phyloP scores from a whole-genome alignment of 257 asterid genomes.

The Avicennia marina region DNA sequence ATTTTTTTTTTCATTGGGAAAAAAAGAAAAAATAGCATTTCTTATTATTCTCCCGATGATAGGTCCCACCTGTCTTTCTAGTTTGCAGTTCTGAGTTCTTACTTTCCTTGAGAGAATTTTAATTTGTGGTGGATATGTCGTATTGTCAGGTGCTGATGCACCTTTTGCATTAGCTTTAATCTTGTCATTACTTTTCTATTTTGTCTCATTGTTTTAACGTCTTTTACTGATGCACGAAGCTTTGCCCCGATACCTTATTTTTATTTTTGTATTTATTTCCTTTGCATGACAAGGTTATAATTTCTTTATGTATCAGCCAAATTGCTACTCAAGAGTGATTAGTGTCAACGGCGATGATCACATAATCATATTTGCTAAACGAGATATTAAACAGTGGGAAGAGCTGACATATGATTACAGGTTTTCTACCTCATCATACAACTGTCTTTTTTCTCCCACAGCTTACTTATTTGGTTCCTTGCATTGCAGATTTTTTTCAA shows the following conservation, averaged over 20 bases:
- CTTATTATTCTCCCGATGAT: too few species aligned
- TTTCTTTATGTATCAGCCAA: constrained; percentile 62
- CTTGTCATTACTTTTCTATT: too few species aligned
- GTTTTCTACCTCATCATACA: constrained; percentile 32
- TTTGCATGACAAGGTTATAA: not conserved
- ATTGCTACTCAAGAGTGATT: constrained; percentile 88
- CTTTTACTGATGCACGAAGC: not conserved
- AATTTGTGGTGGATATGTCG: too few species aligned
- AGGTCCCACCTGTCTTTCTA: too few species aligned
- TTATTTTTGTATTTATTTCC: not conserved
- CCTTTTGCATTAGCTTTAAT: too few species aligned
- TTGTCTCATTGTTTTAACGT: not conserved
- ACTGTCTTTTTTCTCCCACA: constrained; percentile 9
- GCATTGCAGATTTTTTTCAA: constrained; percentile 63
- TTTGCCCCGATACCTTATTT: not conserved
- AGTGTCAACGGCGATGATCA: constrained; percentile 63
- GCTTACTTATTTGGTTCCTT: constrained; percentile 12
- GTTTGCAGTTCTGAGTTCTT: too few species aligned
- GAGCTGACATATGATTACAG: constrained; percentile 97
- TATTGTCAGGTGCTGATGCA: too few species aligned
- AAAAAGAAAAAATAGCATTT: not conserved
- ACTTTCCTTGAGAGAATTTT: too few species aligned
- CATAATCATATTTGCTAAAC: constrained; percentile 92
- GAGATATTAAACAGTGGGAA: constrained; percentile 81
- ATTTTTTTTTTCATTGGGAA: not conserved